phyloP scores from a whole-genome alignment of 106 monocot species.

The Hemerocallis citrina region DNA sequence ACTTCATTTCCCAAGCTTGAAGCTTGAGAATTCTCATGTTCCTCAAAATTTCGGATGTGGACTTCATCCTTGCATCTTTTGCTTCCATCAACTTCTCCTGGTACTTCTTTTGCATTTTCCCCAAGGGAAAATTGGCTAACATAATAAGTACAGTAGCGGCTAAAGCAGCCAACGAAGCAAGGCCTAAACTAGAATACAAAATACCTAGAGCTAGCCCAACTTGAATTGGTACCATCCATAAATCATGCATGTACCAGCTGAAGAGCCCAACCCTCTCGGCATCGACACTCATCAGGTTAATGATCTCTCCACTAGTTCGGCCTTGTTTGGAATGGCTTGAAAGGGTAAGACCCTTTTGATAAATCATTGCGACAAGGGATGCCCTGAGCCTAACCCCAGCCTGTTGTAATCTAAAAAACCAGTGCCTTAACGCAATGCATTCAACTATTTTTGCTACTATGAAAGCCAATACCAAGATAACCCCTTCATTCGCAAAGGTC shows the following conservation, averaged over 20 bases:
- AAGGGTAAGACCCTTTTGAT: constrained; percentile 65
- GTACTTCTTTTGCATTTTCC: constrained; percentile 58
- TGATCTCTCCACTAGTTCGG: constrained; percentile 66
- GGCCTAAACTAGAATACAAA: constrained; percentile 56
- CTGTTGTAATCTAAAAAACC: constrained; percentile 70
- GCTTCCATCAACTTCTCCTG: constrained; percentile 79
- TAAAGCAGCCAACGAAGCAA: constrained; percentile 69
- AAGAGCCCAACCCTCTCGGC: constrained; percentile 59
- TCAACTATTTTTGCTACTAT: constrained; percentile 68
- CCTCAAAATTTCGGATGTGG: constrained; percentile 71
- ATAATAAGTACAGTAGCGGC: constrained; percentile 58
- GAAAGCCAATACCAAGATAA: constrained; percentile 52
- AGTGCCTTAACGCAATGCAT: constrained; percentile 65
- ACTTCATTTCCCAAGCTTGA: constrained; percentile 97
- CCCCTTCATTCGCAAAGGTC: constrained; percentile 45
- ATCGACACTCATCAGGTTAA: constrained; percentile 89
- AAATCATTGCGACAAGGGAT: constrained; percentile 57
- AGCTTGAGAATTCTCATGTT: constrained; percentile 97
- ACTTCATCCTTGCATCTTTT: constrained; percentile 86
- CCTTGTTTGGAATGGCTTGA: constrained; percentile 62
- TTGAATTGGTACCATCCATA: constrained; percentile 83
- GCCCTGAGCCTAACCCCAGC: constrained; percentile 43
- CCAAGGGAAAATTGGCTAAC: constrained; percentile 60
- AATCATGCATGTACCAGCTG: constrained; percentile 78
- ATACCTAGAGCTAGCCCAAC: constrained; percentile 53